These are phyloP conservation scores for Candida anglica DNA, from an alignment of 805 yeast genomes.

Conservation along the genomic window DNA sequence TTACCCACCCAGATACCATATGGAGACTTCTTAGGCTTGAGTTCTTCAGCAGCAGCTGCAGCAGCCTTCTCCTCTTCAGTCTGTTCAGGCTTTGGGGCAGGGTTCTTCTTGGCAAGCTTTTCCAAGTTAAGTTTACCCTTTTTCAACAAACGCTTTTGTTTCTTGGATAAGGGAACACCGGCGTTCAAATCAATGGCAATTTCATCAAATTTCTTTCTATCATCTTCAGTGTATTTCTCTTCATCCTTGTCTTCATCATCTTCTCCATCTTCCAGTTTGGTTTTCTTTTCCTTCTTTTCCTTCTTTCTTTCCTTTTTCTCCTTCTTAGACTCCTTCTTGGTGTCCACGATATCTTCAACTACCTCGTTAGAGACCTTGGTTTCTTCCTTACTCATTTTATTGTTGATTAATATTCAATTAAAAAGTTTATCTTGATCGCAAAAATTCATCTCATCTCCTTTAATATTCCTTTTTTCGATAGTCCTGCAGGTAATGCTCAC, in stretches of 20 bases:
- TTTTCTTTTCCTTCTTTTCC: slow-evolving; percentile 6
- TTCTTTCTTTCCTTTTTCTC: slow-evolving; percentile 7
- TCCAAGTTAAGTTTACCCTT: slow-evolving; percentile 71
- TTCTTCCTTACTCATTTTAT: slow-evolving; percentile 2
- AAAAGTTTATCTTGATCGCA: no score
- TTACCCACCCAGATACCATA: slow-evolving; percentile 95
- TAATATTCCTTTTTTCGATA: no score
- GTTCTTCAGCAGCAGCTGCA: slow-evolving; percentile 22
- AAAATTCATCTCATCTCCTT: no score
- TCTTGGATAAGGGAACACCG: slow-evolving; percentile 83
- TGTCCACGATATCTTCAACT: background rate
- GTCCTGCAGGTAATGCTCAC: slow-evolving; percentile 1
- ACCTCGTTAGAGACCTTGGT: slow-evolving; percentile 1
- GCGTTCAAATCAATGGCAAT: slow-evolving; percentile 66
- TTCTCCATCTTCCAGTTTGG: slow-evolving; percentile 4
- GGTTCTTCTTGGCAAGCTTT: slow-evolving; percentile 42
- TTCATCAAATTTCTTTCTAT: slow-evolving; percentile 48
- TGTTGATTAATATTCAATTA: no score
- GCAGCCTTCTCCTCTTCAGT: slow-evolving; percentile 20
- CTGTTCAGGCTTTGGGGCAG: slow-evolving; percentile 35
- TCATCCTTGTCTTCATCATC: slow-evolving; percentile 14
- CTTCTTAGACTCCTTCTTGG: slow-evolving; percentile 7
- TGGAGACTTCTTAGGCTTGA: slow-evolving; percentile 40
- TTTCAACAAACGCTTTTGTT: slow-evolving; percentile 82
- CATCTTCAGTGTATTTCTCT: slow-evolving; percentile 5